Evolutionary conservation across 768 basidiomycete genomes (phyloP), one percentile per base, ranked within the genome.

Genomic region (Macrocybe gigantea): DNA sequence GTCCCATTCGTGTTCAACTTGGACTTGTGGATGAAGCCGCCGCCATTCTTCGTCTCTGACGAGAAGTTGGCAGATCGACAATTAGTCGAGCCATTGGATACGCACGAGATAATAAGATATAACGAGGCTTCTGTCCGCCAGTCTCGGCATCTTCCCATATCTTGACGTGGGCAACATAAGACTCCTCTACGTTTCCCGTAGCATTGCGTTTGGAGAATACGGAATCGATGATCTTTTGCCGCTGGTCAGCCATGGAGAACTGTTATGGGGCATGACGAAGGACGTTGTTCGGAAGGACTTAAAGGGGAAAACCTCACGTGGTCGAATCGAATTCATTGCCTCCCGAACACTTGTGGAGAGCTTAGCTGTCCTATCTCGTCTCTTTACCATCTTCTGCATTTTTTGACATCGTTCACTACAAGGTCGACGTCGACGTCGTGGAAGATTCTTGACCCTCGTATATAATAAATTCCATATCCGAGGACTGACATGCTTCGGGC

Each of bases 1-100:
- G 91, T 79, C 33, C 89, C 86, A 60, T 97, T 98, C 38, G 85
- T 83, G 62, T 99, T 98, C 54, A 91, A 71, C 69, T 98, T 98
- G 1, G 94, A 93, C 68, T 99, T 99, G 78, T 99, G 94, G 13
- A 99, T 79, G 63, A 83, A 81, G 1, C 84, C 84, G 41, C 72
- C 66, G 22, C 82, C 80, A 54, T 78, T 78, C 50, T 62, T 69
- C 3, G 82, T 71, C 69, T 83, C 86, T 88, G 59, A 13, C 39
- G 42, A 38, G 29, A 41, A 38, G 49, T 60, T 46, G 38, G 49
- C 49, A 38, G 34, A 42, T 45, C 42, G 14, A 48, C 22, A 22
- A 22, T 22, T 22, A 44, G 42, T 41, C 12, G 12, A 12, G 22
- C 7, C 12, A 44, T 41, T 34, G 42, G 50, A 38, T 51, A 82